These are phyloP conservation scores for Xerocomellus dryophilus DNA, from an alignment of 768 basidiomycete species.

Conservation along the genomic window DNA sequence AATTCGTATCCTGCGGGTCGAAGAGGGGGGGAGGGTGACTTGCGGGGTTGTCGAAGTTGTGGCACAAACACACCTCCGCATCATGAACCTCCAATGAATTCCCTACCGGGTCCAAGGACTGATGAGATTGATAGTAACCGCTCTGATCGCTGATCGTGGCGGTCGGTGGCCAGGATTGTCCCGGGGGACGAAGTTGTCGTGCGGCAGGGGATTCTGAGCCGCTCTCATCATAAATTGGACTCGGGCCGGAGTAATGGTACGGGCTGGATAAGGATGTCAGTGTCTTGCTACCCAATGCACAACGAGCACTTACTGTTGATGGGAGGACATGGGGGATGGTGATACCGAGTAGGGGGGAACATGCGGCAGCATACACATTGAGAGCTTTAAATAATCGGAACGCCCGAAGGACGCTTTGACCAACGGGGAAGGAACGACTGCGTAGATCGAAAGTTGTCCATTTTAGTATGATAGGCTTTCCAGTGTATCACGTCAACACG, in stretches of 20 bases:
- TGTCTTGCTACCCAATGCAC: neutral
- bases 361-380: slow-evolving; percentile 3
- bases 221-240: slow-evolving; percentile 3
- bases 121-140: slow-evolving; percentile 4
- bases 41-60: neutral
- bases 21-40: neutral
- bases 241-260: neutral
- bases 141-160: neutral
- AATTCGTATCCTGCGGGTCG: slow-evolving; percentile 6
- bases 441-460: slow-evolving; percentile 13
- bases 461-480: slow-evolving; percentile 23
- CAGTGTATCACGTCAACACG: slow-evolving; percentile 28
- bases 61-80: slow-evolving; percentile 8
- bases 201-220: neutral
- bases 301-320: slow-evolving; percentile 15
- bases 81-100: neutral
- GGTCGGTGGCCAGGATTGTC: slow-evolving; percentile 3
- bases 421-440: slow-evolving; percentile 18
- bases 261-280: slow-evolving; percentile 11
- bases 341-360: slow-evolving; percentile 3
- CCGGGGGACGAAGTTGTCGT: neutral
- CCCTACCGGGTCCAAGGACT: neutral
- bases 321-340: slow-evolving; percentile 20
- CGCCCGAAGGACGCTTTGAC: slow-evolving; percentile 20
- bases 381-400: slow-evolving; percentile 24